Evolutionary conservation across 768 basidiomycete species (phyloP).

Genomic region (Candolleomyces efflorescens): DNA sequence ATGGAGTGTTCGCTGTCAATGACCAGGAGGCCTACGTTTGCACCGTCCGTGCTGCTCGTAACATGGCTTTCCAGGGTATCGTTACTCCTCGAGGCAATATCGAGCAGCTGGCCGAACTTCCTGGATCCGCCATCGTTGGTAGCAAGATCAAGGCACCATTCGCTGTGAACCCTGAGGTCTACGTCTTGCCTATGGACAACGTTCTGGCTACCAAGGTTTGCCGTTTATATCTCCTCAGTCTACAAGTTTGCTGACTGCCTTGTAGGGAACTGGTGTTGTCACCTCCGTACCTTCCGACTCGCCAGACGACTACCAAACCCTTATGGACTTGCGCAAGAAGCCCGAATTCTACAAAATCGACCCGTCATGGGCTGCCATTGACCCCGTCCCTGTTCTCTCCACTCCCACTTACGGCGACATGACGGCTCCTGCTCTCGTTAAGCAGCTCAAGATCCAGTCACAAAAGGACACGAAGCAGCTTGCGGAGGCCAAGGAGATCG

Average conservation of each 20-base stretch:
- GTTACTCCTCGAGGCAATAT: slow-evolving; percentile 69
- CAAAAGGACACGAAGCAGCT: slow-evolving; percentile 93
- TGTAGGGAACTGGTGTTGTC: slow-evolving; percentile 92
- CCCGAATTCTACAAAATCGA: slow-evolving; percentile 95
- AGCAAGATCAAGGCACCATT: slow-evolving; percentile 89
- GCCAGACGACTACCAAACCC: slow-evolving; percentile 91
- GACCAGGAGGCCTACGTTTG: slow-evolving; percentile 86
- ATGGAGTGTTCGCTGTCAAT: slow-evolving; percentile 87
- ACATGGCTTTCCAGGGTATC: slow-evolving; percentile 94
- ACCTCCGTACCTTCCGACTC: slow-evolving; percentile 98
- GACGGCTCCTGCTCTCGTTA: slow-evolving; percentile 78
- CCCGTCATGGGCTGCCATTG: slow-evolving; percentile 77
- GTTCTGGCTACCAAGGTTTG: slow-evolving; percentile 88
- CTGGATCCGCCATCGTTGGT: slow-evolving; percentile 78
- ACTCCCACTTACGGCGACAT: slow-evolving; percentile 94
- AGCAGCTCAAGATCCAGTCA: slow-evolving; percentile 90
- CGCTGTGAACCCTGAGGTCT: slow-evolving; percentile 77
- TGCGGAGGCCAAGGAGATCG: slow-evolving; percentile 94
- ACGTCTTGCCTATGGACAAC: slow-evolving; percentile 98
- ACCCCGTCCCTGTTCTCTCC: slow-evolving; percentile 82
- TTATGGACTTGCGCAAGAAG: slow-evolving; percentile 92
- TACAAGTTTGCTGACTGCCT: background rate
- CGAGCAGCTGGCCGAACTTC: slow-evolving; percentile 70
- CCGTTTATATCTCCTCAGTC: background rate
- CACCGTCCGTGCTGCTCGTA: slow-evolving; percentile 88